Evolutionary conservation across 2,329 filamentous ascomycete genomes (phyloP).

Genomic region (Colletotrichum tropicale): DNA sequence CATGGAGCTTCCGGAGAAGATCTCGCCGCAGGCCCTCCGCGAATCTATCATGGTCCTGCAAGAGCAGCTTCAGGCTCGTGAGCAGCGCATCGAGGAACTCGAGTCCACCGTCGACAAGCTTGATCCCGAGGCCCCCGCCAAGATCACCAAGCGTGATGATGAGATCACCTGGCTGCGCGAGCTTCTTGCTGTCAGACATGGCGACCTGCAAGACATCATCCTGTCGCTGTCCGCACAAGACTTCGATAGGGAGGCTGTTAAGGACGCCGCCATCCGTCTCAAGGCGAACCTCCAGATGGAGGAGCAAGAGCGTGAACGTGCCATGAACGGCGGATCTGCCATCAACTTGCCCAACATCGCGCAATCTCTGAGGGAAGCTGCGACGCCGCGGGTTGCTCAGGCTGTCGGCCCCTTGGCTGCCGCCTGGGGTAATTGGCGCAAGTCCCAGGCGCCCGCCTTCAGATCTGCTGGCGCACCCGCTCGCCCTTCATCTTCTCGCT

Average conservation of each 20-base stretch:
- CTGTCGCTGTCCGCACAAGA: constrained; percentile 73
- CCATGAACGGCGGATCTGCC: constrained; percentile 71
- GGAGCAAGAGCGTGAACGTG: constrained; percentile 89
- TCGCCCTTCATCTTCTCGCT: constrained; percentile 21
- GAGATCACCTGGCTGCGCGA: constrained; percentile 96
- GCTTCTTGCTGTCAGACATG: constrained; percentile 85
- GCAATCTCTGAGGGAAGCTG: constrained; percentile 75
- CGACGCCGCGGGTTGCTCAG: constrained; percentile 83
- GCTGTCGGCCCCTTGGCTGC: constrained; percentile 79
- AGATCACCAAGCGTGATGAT: constrained; percentile 89
- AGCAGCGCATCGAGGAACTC: constrained; percentile 86
- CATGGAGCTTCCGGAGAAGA: constrained; percentile 74
- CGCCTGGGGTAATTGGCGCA: constrained; percentile 97
- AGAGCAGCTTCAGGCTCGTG: constrained; percentile 94
- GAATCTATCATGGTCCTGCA: constrained; percentile 97
- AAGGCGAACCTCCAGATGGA: constrained; percentile 98
- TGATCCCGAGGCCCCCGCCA: constrained; percentile 78
- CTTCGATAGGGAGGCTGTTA: constrained; percentile 80
- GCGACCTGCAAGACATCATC: constrained; percentile 93
- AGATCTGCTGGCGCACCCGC: constrained; percentile 32
- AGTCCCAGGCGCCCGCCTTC: constrained; percentile 60
- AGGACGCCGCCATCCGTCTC: constrained; percentile 90
- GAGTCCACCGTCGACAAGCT: constrained; percentile 72
- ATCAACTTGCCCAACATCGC: constrained; percentile 77
- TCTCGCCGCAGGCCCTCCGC: constrained; percentile 91